These are phyloP conservation scores for Collybia mongolica DNA, from an alignment of 768 basidiomycete species.

Conservation along the genomic window DNA sequence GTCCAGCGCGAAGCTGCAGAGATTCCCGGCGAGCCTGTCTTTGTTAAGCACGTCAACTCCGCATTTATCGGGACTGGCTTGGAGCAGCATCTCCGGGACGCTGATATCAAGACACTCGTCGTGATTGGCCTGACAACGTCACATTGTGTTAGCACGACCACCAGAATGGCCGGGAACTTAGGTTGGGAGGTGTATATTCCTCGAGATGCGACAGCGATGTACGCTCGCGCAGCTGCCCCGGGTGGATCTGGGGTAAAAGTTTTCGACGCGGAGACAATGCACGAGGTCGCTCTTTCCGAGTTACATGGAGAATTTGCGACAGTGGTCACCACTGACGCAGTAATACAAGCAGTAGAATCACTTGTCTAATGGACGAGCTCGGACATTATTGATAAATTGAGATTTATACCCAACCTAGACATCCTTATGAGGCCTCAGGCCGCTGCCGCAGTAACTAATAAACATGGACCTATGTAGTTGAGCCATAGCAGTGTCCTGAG, in stretches of 20 bases:
- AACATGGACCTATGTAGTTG: no score
- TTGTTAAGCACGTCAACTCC: constrained; percentile 21
- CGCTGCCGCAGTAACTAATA: no score
- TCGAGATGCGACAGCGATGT: constrained; percentile 21
- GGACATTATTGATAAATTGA: no score
- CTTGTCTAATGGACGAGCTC: no score
- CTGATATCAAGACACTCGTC: constrained; percentile 16
- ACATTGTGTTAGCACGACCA: constrained; percentile 22
- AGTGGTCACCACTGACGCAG: constrained; percentile 15
- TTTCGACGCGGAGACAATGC: constrained; percentile 20
- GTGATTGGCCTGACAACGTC: constrained; percentile 19
- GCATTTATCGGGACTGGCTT: constrained; percentile 24
- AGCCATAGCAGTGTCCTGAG: no score
- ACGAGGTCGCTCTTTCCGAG: constrained; percentile 19
- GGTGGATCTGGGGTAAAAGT: constrained; percentile 4
- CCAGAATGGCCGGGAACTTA: constrained; percentile 22
- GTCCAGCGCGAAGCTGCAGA: constrained; percentile 13
- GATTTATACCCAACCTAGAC: no score
- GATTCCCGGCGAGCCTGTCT: constrained; percentile 14
- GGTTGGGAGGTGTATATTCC: constrained; percentile 18
- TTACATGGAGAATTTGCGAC: constrained; percentile 23
- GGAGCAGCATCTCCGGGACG: constrained; percentile 14
- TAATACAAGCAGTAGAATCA: constrained; percentile 5
- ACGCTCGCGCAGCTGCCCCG: constrained; percentile 14
- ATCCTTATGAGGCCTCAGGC: no score